A percentile compares a stretch with the other conserved stretches of the same genome.
These are phyloP conservation scores for Tulasnella sp. DNA, from an alignment of 768 basidiomycete species.

Conservation along the genomic window DNA sequence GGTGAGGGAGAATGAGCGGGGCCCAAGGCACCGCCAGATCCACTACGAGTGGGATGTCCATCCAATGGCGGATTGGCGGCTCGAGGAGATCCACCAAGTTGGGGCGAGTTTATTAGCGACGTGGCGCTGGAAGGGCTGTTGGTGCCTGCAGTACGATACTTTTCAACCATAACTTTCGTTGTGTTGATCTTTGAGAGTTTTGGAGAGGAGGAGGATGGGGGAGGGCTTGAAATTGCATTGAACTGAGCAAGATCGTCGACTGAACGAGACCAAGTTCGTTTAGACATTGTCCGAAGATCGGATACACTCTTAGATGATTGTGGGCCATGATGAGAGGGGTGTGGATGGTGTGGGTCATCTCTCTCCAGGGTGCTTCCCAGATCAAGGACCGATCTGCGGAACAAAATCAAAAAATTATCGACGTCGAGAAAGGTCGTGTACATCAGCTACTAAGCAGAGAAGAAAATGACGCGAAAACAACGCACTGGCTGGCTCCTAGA, in stretches of 20 bases:
- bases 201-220: background rate
- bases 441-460: conserved; percentile 4
- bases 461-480: conserved; percentile 15
- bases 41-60: too few species aligned
- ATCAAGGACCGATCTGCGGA: conserved; percentile 50
- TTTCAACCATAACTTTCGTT: conserved; percentile 44
- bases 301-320: too few species aligned
- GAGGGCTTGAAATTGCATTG: too few species aligned
- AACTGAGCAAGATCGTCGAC: conserved; percentile 52
- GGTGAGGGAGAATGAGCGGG: too few species aligned
- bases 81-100: too few species aligned
- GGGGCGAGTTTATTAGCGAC: too few species aligned
- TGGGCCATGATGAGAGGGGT: conserved; percentile 31
- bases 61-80: too few species aligned
- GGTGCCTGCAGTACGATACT: too few species aligned
- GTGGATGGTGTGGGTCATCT: conserved; percentile 19
- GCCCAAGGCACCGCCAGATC: too few species aligned
- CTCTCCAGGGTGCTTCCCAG: conserved; percentile 36
- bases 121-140: too few species aligned
- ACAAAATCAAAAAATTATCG: conserved; percentile 9
- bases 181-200: background rate
- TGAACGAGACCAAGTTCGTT: conserved; percentile 65
- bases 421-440: background rate
- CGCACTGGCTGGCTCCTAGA: conserved; percentile 43
- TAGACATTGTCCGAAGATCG: conserved; percentile 55